Evolutionary conservation across 495 filamentous ascomycete species (phyloP), one percentile per base, ranked within the genome.

Genomic region (Bryoglossum gracile): DNA sequence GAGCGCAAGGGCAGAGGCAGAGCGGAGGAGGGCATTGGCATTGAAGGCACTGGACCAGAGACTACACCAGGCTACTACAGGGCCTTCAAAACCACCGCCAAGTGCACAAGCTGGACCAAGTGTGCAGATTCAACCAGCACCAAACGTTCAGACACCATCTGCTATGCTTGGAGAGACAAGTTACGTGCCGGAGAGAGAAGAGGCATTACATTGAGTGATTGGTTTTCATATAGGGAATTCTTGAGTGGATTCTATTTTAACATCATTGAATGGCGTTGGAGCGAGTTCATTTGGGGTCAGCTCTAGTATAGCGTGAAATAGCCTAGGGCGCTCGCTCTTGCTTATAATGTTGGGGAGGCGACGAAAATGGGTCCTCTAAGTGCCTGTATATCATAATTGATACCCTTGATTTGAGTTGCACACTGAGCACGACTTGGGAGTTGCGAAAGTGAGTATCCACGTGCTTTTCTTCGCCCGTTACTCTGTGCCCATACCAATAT

Each of bases 31-130:
- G 54, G 89, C 89, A 3, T 63, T 98, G 40, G 92, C 92, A 3
- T 71, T 98, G 32, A 89, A 88, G 62, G 92, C 89, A 11, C 67
- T 98, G 48, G 92, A 98, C 63, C 89, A 95, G 67, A 75, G 92
- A 53, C 67, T 98, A 43, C 82, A 94, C 65, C 86, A 87, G 25
- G 89, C 89, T 5, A 82, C 86, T 19, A 76, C 73, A 3, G 43
- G 19, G 14, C 4, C 41, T 23, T 24, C 17, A 19, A 48, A 45
- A 58, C 64, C 70, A 48, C 65, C 62, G 28, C 26, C 26, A 30
- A 60, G 53, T 19, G 64, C 68, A 48, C 63, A 65, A 21, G 66
- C 60, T 9, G 70, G 69, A 46, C 64, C 74, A 13, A 73, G 70
- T 17, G 63, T 74, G 21, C 66, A 72, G 45, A 68, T 64, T 5